These are phyloP conservation scores for Beauveria sp. DNA, from an alignment of 2,329 filamentous ascomycete species.

Conservation along the genomic window DNA sequence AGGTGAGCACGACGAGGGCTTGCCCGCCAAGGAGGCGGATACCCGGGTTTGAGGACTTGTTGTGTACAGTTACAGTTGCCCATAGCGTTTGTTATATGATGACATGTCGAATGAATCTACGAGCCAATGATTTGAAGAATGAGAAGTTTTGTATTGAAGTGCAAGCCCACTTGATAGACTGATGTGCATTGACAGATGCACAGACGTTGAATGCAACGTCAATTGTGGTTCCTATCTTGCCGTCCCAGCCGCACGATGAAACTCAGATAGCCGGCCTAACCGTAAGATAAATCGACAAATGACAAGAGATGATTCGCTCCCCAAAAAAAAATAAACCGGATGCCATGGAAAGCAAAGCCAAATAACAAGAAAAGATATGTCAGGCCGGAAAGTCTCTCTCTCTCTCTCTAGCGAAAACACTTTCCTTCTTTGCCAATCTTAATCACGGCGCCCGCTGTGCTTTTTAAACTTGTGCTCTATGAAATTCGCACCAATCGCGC, in stretches of 20 bases:
- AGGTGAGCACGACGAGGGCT: not conserved
- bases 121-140: not conserved
- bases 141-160: not conserved
- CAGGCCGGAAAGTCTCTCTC: not conserved
- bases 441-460: constrained; percentile 13
- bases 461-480: constrained; percentile 37
- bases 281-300: not conserved
- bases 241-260: not conserved
- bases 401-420: not conserved
- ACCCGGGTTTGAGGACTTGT: not conserved
- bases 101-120: not conserved
- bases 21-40: not conserved
- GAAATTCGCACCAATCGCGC: constrained; percentile 48
- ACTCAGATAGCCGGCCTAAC: not conserved
- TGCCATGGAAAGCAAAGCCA: too few relatives aligned
- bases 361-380: not conserved
- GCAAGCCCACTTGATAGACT: not conserved
- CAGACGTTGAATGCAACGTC: not conserved
- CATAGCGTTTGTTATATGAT: not conserved
- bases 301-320: not conserved
- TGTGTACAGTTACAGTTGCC: not conserved
- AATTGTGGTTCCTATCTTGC: not conserved
- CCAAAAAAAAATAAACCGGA: too few relatives aligned
- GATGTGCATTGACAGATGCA: not conserved
- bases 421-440: not conserved